Conservation (phyloP, 495 filamentous ascomycete species). For the Penicillium pancosmium region DNA sequence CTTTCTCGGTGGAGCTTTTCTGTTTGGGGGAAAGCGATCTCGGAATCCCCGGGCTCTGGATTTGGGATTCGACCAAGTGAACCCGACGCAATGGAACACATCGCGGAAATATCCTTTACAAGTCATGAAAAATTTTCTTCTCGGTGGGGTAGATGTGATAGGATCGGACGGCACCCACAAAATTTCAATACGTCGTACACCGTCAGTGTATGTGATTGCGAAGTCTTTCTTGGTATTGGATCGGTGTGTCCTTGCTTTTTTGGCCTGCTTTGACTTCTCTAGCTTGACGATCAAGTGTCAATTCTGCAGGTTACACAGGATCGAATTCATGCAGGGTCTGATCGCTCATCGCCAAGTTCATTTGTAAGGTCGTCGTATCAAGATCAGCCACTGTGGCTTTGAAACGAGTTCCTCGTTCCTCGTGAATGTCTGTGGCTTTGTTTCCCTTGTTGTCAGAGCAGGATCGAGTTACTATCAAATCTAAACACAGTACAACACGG, state of each 20-base stretch:
- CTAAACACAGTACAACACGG: too few relatives aligned
- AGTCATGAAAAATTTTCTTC: not conserved
- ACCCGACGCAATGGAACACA: not conserved
- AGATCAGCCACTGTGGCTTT: conserved; percentile 6
- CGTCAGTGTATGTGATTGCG: not conserved
- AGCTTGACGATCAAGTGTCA: conserved; percentile 1
- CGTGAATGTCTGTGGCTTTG: not conserved
- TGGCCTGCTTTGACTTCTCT: conserved; percentile 2
- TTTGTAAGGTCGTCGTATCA: not conserved
- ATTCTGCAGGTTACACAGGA: conserved; percentile 4
- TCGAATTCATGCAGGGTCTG: conserved; percentile 3
- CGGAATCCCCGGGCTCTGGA: not conserved
- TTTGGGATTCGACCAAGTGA: not conserved
- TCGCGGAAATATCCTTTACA: not conserved
- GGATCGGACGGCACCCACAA: not conserved
- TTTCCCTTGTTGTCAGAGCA: too few relatives aligned
- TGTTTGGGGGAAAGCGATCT: not conserved
- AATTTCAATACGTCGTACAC: not conserved
- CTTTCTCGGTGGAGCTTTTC: not conserved
- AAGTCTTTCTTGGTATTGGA: not conserved
- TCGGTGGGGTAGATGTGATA: not conserved
- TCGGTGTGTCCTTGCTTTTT: not conserved
- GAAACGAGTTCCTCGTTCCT: not conserved
- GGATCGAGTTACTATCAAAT: too few relatives aligned
- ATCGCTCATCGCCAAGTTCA: not conserved